Conservation (phyloP, 164 flowering plant genomes). For the Stephania yunnanensis region DNA sequence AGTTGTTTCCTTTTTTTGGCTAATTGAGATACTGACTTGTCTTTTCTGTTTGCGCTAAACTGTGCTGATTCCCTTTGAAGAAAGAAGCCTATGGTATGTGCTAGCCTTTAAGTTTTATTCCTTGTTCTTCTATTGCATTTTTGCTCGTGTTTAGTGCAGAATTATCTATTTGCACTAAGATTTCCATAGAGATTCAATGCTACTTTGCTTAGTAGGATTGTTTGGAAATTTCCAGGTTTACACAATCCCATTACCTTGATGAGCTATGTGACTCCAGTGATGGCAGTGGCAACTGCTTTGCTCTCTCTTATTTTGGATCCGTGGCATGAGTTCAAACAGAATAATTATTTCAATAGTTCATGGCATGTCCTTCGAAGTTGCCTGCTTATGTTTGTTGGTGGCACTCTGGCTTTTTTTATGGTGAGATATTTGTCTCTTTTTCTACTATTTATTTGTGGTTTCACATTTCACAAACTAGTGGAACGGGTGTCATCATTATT, state of each 20-base stretch:
- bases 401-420: constrained; percentile 90
- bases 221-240: constrained; percentile 51
- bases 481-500: constrained; percentile 4
- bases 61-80: constrained; percentile 40
- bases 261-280: constrained; percentile 95
- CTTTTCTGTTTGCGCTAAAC: constrained; percentile 24
- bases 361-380: constrained; percentile 68
- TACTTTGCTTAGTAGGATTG: constrained; percentile 9
- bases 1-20: neutral
- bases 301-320: constrained; percentile 84
- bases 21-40: constrained; percentile 26
- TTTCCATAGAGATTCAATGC: neutral
- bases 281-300: constrained; percentile 77
- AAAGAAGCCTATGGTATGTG: constrained; percentile 88
- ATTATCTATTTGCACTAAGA: neutral
- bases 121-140: neutral
- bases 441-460: neutral
- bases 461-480: neutral
- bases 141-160: neutral
- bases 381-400: constrained; percentile 90
- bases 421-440: constrained; percentile 30
- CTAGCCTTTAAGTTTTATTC: neutral
- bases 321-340: constrained; percentile 66
- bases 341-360: constrained; percentile 61
- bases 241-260: constrained; percentile 84